Evolutionary conservation across 2,329 filamentous ascomycete genomes (phyloP), one percentile per base, ranked within the genome.

Genomic region (Colletotrichum viniferum): DNA sequence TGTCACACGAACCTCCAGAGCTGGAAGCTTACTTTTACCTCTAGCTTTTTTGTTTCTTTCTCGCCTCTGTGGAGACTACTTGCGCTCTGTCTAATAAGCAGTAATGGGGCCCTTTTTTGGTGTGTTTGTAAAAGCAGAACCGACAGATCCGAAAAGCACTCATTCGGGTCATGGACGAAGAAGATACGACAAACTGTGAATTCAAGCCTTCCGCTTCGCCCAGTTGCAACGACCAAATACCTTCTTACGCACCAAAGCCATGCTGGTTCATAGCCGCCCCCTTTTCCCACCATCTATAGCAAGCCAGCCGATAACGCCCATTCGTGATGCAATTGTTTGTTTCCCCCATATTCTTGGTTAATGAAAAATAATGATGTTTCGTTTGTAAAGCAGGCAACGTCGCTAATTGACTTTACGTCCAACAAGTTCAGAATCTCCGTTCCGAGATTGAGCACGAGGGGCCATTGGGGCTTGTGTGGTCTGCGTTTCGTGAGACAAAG

Each of bases 251-350:
- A 65, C 56, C 74, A 60, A 68, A 67, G 55, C 55, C 71, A 63
- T 61, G 52, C 71, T 55, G 52, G 62, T 32, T 38, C 36, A 65
- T 62, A 58, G 52, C 63, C 43, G 18, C 64, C 43, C 64, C 65
- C 56, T 76, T 69, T 64, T 73, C 61, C 61, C 61, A 52, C 61
- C n/a, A 30, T 77, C 76, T 77, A 74, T 74, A 66, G 58, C 69
- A 66, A 70, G 52, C 66, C 48, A 77, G 24, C 66, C 76, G 36
- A 65, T 66, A 77, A 77, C 76, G 76, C 76, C 76, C 30, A 36
- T 43, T 74, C 69, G 67, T 70, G 34, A 77, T 74, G 74, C 69
- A 73, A 62, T 68, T 76, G 38, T 62, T 68, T 55, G 62, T 28
- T 43, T 68, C 43, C 43, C 34, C 68, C 72, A n/a, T 18, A 28